These are phyloP conservation scores for Emergomyces orientalis DNA, from an alignment of 2,329 filamentous ascomycete genomes.

Conservation along the genomic window DNA sequence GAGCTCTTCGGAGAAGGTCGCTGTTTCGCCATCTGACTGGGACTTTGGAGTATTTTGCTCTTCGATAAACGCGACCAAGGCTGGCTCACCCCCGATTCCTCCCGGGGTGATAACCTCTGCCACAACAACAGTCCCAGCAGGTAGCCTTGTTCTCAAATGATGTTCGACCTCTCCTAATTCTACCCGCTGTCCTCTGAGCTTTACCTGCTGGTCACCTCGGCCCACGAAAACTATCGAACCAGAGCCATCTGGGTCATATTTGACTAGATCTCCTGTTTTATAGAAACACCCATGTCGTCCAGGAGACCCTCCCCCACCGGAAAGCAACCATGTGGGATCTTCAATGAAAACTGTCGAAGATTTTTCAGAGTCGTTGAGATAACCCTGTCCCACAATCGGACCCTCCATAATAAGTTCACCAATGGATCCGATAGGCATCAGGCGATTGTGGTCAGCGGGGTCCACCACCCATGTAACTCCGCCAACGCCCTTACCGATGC, in stretches of 20 bases:
- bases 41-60: constrained; percentile 27
- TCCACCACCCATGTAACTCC: constrained; percentile 34
- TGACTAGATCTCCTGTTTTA: constrained; percentile 30
- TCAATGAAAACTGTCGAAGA: constrained; percentile 47
- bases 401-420: constrained; percentile 55
- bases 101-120: constrained; percentile 44
- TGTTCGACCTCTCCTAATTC: constrained; percentile 30
- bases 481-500: constrained; percentile 32
- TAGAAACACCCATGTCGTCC: constrained; percentile 22
- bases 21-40: constrained; percentile 25
- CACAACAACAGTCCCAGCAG: constrained; percentile 36
- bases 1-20: constrained; percentile 21
- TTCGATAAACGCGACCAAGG: constrained; percentile 39
- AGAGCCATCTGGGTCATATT: constrained; percentile 24
- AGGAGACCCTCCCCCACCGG: constrained; percentile 1
- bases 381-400: constrained; percentile 37
- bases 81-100: constrained; percentile 33
- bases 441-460: constrained; percentile 25
- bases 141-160: constrained; percentile 25
- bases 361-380: constrained; percentile 32
- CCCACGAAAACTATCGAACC: constrained; percentile 26
- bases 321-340: constrained; percentile 29
- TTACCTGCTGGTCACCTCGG: constrained; percentile 29
- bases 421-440: constrained; percentile 46
- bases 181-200: constrained; percentile 29